Conservation (phyloP, 2,329 filamentous ascomycete genomes). For the Colletotrichum caudatum region DNA sequence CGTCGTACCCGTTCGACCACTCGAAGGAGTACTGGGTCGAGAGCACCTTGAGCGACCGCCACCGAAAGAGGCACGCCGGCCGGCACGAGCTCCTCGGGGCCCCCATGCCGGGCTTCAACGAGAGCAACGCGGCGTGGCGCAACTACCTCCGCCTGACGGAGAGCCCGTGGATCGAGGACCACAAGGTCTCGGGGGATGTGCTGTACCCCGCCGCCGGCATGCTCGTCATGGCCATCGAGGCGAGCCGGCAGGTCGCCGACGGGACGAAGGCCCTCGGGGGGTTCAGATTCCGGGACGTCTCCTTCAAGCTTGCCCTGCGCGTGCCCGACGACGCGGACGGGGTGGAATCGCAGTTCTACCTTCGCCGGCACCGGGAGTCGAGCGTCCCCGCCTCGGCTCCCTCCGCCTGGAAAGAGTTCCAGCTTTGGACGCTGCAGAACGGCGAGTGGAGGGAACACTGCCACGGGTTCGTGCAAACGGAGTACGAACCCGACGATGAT, state of each 20-base stretch:
- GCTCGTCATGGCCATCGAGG: slow-evolving; percentile 48
- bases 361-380: slow-evolving; percentile 41
- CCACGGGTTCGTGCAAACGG: slow-evolving; percentile 44
- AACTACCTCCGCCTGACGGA: slow-evolving; percentile 47
- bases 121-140: slow-evolving; percentile 35
- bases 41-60: slow-evolving; percentile 34
- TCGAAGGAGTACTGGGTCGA: slow-evolving; percentile 45
- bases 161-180: slow-evolving; percentile 61
- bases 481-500: slow-evolving; percentile 28
- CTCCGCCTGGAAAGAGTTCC: slow-evolving; percentile 44
- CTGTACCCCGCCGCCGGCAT: slow-evolving; percentile 55
- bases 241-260: slow-evolving; percentile 38
- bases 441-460: slow-evolving; percentile 47
- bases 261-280: slow-evolving; percentile 18
- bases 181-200: slow-evolving; percentile 58
- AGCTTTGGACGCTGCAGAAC: slow-evolving; percentile 43
- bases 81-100: slow-evolving; percentile 42
- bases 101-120: slow-evolving; percentile 32
- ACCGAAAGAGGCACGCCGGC: slow-evolving; percentile 7
- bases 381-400: slow-evolving; percentile 37
- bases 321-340: slow-evolving; percentile 38
- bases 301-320: slow-evolving; percentile 43
- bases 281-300: slow-evolving; percentile 44
- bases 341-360: slow-evolving; percentile 42
- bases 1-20: slow-evolving; percentile 45